phyloP scores from a whole-genome alignment of 1,284 basidiomycete species.

The Phaffia rhodozyma region DNA sequence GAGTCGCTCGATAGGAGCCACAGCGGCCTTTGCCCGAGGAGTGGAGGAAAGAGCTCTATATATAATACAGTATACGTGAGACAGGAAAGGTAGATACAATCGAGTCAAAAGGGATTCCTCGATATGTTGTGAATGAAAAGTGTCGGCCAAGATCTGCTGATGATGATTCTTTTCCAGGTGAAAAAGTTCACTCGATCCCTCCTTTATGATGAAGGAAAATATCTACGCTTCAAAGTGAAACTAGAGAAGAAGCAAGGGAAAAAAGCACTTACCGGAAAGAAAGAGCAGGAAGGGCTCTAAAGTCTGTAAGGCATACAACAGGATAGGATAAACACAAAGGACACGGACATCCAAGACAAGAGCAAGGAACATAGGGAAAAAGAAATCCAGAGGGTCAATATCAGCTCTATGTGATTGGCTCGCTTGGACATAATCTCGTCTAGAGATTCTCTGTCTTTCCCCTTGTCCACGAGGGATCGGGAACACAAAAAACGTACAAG shows the following conservation, averaged over 20 bases:
- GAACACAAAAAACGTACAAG: background rate
- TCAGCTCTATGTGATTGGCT: background rate
- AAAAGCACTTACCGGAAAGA: slow-evolving; percentile 10
- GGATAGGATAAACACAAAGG: background rate
- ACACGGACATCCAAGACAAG: background rate
- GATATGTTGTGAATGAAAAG: background rate
- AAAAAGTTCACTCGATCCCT: background rate
- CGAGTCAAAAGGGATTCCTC: no score
- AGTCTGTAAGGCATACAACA: background rate
- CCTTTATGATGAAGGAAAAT: background rate
- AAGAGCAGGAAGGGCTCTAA: slow-evolving; percentile 8
- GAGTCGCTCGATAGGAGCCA: slow-evolving; percentile 24
- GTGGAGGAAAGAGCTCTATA: slow-evolving; percentile 14
- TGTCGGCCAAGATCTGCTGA: background rate
- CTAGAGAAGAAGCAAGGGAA: no score
- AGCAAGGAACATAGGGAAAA: background rate
- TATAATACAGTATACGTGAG: background rate
- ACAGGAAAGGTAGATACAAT: background rate
- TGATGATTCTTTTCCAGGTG: background rate
- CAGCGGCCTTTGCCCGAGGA: slow-evolving; percentile 2
- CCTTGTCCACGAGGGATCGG: background rate
- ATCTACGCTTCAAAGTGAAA: no score
- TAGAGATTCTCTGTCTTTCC: background rate
- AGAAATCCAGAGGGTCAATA: background rate
- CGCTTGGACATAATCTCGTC: background rate